These are phyloP conservation scores for Pythium phragmiticola DNA, from an alignment of 352 stramenopile genomes.

Conservation along the genomic window DNA sequence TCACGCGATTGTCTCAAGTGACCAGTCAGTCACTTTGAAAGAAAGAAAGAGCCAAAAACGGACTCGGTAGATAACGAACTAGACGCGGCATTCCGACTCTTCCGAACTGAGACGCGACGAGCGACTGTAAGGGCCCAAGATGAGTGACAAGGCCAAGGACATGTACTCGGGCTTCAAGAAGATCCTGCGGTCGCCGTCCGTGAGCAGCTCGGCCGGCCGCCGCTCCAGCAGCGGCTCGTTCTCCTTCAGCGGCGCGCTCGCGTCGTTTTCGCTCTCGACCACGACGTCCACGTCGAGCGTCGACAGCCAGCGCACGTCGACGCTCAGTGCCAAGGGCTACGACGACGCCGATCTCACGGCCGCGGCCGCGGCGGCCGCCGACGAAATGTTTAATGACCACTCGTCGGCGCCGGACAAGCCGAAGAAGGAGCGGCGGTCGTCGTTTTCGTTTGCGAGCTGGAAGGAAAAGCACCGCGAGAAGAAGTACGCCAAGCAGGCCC, in stretches of 20 bases:
- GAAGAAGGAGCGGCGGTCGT: constrained; percentile 29
- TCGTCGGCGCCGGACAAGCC: neutral
- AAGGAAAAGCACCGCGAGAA: constrained; percentile 33
- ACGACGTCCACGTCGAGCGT: constrained; percentile 12
- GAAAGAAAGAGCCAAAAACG: neutral
- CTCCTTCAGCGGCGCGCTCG: constrained; percentile 27
- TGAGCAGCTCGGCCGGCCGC: constrained; percentile 8
- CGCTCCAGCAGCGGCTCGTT: constrained; percentile 59
- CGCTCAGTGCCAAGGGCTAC: constrained; percentile 22
- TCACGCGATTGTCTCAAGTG: neutral
- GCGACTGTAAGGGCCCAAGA: constrained; percentile 11
- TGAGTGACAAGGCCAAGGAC: constrained; percentile 77
- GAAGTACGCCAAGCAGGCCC: constrained; percentile 24
- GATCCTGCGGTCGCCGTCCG: constrained; percentile 61
- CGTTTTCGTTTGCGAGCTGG: constrained; percentile 32
- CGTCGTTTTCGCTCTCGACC: constrained; percentile 23
- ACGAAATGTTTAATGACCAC: constrained; percentile 25
- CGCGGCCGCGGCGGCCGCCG: constrained; percentile 22
- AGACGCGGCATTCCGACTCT: too few species aligned
- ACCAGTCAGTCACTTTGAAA: neutral
- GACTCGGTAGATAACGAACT: too few species aligned
- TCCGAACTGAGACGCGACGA: too few species aligned
- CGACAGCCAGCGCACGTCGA: constrained; percentile 15
- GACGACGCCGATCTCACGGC: constrained; percentile 24
- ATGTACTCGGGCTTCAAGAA: constrained; percentile 82